Evolutionary conservation across 75 land plant genomes (phyloP).

Genomic region (Pinus tabuliformis): DNA sequence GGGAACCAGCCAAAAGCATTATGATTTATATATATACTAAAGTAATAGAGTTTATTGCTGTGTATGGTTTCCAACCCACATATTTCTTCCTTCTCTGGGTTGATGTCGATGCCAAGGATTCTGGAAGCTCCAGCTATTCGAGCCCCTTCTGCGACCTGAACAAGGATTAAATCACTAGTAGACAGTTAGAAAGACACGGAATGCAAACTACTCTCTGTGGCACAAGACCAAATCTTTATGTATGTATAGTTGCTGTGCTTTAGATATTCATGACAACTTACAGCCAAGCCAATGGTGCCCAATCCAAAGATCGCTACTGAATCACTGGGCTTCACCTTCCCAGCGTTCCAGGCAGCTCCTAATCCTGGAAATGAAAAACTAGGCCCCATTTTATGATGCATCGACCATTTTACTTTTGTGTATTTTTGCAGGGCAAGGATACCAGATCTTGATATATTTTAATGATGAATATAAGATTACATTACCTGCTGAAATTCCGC

Average conservation of each 20-base stretch:
- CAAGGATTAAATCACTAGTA: neutral
- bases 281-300: slow-evolving; percentile 40
- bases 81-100: slow-evolving; percentile 22
- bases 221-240: too few relatives aligned
- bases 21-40: too few relatives aligned
- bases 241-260: too few relatives aligned
- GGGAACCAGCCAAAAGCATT: too few relatives aligned
- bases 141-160: slow-evolving; percentile 36
- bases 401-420: too few relatives aligned
- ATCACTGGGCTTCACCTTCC: slow-evolving; percentile 23
- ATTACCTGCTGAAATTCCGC: slow-evolving; percentile 19
- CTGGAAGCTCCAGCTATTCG: slow-evolving; percentile 38
- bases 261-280: slow-evolving; percentile 1
- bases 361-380: slow-evolving; percentile 16
- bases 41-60: too few relatives aligned
- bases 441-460: too few relatives aligned
- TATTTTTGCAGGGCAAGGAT: too few relatives aligned
- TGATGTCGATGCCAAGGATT: slow-evolving; percentile 33
- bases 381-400: neutral
- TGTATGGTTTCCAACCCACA: slow-evolving; percentile 10
- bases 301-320: slow-evolving; percentile 33
- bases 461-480: too few relatives aligned
- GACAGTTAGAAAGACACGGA: neutral
- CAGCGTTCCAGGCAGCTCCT: slow-evolving; percentile 38
- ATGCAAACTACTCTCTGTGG: too few relatives aligned